Conservation (phyloP, 75 land plant species). For the Selaginella tamariscina region DNA sequence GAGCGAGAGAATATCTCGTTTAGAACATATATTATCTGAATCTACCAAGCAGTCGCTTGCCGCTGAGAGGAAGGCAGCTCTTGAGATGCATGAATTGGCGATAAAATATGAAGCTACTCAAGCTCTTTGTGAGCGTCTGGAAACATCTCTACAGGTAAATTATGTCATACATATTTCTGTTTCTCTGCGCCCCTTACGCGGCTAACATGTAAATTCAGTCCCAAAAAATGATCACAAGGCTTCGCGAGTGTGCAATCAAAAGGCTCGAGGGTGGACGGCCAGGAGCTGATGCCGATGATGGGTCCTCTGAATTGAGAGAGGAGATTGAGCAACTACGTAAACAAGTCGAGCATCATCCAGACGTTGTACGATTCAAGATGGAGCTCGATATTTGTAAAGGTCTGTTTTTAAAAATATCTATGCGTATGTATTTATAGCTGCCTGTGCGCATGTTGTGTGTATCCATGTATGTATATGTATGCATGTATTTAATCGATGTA, state of each 20-base stretch:
- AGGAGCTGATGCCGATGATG: background rate
- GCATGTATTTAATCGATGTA: no score
- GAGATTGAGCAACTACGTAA: background rate
- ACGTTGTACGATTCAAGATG: background rate
- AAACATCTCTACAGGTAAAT: slow-evolving; percentile 14
- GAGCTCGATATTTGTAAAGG: background rate
- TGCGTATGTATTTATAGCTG: no score
- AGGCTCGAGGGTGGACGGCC: slow-evolving; percentile 1
- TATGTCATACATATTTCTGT: background rate
- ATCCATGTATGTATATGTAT: no score
- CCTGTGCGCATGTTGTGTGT: no score
- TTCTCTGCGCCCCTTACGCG: background rate
- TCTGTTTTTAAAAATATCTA: no score
- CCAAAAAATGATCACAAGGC: background rate
- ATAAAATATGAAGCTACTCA: slow-evolving; percentile 12
- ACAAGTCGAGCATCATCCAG: background rate
- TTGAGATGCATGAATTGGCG: slow-evolving; percentile 9
- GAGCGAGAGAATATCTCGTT: slow-evolving; percentile 6
- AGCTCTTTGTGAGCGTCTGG: slow-evolving; percentile 10
- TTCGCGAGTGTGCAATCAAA: background rate
- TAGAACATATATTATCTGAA: slow-evolving; percentile 18
- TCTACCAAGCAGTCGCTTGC: slow-evolving; percentile 16
- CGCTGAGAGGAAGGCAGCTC: slow-evolving; percentile 18
- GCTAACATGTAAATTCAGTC: background rate
- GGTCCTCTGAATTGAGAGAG: no score